Evolutionary conservation across 2,329 filamentous ascomycete species (phyloP), one percentile per base, ranked within the genome.

Genomic region (Eurotiales sp.): DNA sequence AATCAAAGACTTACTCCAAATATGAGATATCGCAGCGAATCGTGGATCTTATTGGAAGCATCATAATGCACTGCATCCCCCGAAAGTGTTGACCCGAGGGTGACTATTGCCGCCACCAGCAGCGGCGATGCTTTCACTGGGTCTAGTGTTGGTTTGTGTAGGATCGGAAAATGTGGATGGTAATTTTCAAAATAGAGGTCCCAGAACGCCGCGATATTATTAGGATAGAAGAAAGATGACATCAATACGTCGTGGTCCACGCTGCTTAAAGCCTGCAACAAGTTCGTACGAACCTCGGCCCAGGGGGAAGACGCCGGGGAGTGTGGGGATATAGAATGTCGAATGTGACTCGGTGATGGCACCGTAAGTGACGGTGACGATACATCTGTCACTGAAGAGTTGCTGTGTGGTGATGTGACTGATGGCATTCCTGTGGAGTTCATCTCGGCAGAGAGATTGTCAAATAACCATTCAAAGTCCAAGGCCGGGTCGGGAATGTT

Each of bases 111-210:
- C n/a, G 58, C 53, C 11, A 64, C 53, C n/a, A 63, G 55, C 7
- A 64, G 45, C 17, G 61, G 58, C 2, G 57, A 53, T 7, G 56
- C 54, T 4, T 55, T 55, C 4, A 55, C 42, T 12, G 55, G 53
- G 17, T 55, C 30, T 8, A 64, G 50, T 3, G 60, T 62, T 8
- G 60, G 51, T 46, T 53, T 45, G 45, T 64, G 60, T 21, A 63
- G 12, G 22, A 64, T 64, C 2, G 61, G 61, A 52, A 64, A 64
- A 52, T 64, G 61, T 5, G 61, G 55, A 44, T 63, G 58, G 30
- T 64, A 64, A 50, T 62, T 62, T 21, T 54, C 51, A 40, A 64
- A 63, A 40, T 63, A 64, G 8, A 60, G 43, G 36, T 61, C 53
- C 48, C 52, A 61, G 41, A 64, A 64, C 8, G 50, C 36, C 6